Evolutionary conservation across 2,329 filamentous ascomycete genomes (phyloP), one percentile per base, ranked within the genome.

Genomic region (Pestalotiopsis sp.): DNA sequence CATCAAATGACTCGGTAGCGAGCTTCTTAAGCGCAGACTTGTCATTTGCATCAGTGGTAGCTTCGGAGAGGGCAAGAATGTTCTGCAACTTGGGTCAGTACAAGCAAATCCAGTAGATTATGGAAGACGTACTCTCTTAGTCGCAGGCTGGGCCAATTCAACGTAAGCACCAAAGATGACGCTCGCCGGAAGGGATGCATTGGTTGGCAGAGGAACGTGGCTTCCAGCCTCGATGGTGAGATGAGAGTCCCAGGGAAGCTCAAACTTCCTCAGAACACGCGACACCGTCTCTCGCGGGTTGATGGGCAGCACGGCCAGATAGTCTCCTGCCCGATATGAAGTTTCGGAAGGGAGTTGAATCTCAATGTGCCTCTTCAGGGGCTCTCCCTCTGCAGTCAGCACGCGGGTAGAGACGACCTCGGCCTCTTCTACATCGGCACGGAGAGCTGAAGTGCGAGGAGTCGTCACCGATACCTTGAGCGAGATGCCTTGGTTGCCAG

Each of bases 311-410:
- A 90, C 80, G 1, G 87, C 86, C 6, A 91, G 82, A 72, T 91
- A 91, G 73, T 91, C 89, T n/a, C 89, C 89, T 14, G 86, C 84
- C 41, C 83, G 82, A 74, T 91, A 91, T 1, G 79, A 81, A 79
- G 84, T 80, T 57, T 83, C 83, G 0, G 81, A 83, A 0, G 88
- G 88, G 2, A 91, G 78, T 59, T 83, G 84, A 13, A 89, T 85
- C 20, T 84, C 82, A 13, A 87, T 80, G 38, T 83, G 78, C 13
- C 82, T 79, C 79, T 88, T 87, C 38, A 79, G 80, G 3, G 83
- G 80, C 31, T 79, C 79, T 0, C 78, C 82, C 2, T 79, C 76
- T 2, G 80, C 74, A 1, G 85, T 85, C n/a, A 88, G 77, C 2
- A 79, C 69, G 58, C 79, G 77, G 45, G 83, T 83, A 13, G 82